Evolutionary conservation across 2,329 filamentous ascomycete species (phyloP).

Genomic region (Penicillium brasilianum): DNA sequence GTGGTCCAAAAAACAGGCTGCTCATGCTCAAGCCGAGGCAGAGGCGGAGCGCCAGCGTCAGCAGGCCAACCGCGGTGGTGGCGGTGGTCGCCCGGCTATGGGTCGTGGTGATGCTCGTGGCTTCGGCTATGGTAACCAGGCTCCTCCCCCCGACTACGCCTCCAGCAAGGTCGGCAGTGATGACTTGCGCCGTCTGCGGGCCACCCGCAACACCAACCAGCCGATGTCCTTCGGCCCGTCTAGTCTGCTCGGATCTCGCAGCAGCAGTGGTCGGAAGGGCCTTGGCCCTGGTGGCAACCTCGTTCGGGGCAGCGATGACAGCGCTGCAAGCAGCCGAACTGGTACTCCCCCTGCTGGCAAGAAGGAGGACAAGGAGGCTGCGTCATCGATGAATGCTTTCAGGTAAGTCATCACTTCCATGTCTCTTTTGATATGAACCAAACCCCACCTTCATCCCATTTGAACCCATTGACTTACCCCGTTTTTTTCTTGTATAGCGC

Average conservation of each 20-base stretch:
- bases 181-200: conserved; percentile 78
- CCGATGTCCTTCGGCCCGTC: conserved; percentile 76
- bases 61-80: conserved; percentile 62
- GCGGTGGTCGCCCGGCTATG: conserved; percentile 70
- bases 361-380: conserved; percentile 65
- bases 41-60: conserved; percentile 66
- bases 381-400: conserved; percentile 85
- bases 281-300: conserved; percentile 76
- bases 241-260: conserved; percentile 86
- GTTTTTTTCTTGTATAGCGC: conserved; percentile 43
- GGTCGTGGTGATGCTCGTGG: conserved; percentile 87
- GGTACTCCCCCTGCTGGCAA: conserved; percentile 78
- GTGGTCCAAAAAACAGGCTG: conserved; percentile 53
- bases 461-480: background rate
- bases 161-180: conserved; percentile 88
- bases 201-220: conserved; percentile 66
- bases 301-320: conserved; percentile 78
- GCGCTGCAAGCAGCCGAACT: conserved; percentile 83
- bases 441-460: background rate
- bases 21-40: conserved; percentile 78
- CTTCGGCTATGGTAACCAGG: conserved; percentile 72
- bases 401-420: conserved; percentile 63
- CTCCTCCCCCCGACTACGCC: conserved; percentile 70
- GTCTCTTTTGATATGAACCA: background rate
- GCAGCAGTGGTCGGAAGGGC: conserved; percentile 78